phyloP scores from a whole-genome alignment of 2,329 filamentous ascomycete genomes.

The Lasiodiplodia sp. region DNA sequence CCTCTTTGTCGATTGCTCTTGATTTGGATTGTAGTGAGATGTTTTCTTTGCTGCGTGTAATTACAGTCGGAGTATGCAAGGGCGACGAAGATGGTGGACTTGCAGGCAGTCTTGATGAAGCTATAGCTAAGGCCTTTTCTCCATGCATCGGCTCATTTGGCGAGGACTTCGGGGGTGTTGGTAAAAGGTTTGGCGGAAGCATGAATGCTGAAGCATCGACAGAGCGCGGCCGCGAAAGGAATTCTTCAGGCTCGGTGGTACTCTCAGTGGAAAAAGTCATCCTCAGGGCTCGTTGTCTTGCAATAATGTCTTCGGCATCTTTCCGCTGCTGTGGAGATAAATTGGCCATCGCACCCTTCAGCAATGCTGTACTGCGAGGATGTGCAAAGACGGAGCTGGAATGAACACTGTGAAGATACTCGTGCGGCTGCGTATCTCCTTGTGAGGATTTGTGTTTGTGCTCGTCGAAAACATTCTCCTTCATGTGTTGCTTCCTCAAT shows the following conservation, averaged over 20 bases:
- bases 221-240: neutral
- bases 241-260: neutral
- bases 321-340: neutral
- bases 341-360: neutral
- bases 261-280: neutral
- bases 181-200: neutral
- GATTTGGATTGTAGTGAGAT: neutral
- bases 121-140: neutral
- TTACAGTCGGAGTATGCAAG: neutral
- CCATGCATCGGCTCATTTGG: neutral
- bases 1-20: neutral
- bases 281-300: neutral
- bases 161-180: conserved; percentile 15
- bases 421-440: neutral
- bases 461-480: neutral
- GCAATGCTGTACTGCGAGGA: neutral
- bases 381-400: neutral
- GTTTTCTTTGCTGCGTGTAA: neutral
- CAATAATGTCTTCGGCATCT: neutral
- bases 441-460: neutral
- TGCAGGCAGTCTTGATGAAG: neutral
- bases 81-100: neutral
- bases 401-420: too few species aligned
- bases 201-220: neutral
- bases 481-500: neutral